These are phyloP conservation scores for Auricularia sp. DNA, from an alignment of 768 basidiomycete genomes.

Conservation along the genomic window DNA sequence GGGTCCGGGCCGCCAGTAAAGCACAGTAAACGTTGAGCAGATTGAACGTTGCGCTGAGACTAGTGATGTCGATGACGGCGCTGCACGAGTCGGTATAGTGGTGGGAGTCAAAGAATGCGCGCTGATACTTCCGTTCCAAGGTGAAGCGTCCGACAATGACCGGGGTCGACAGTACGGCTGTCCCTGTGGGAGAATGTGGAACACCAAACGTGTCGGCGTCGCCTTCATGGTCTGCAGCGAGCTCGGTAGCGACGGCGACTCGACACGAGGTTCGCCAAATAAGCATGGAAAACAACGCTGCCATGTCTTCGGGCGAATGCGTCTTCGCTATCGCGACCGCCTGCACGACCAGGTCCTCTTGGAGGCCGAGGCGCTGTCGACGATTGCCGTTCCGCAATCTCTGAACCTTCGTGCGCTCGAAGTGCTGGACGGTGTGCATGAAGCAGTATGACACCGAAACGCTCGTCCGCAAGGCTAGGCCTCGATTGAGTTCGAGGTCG, in stretches of 20 bases:
- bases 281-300: constrained; percentile 33
- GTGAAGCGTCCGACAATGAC: constrained; percentile 18
- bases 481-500: constrained; percentile 53
- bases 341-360: constrained; percentile 39
- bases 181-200: not conserved
- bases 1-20: constrained; percentile 49
- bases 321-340: constrained; percentile 32
- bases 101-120: constrained; percentile 5
- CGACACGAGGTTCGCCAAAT: constrained; percentile 44
- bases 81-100: constrained; percentile 2
- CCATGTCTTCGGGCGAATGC: constrained; percentile 19
- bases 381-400: constrained; percentile 11
- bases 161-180: not conserved
- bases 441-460: constrained; percentile 47
- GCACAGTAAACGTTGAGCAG: constrained; percentile 56
- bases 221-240: constrained; percentile 56
- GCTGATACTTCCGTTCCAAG: not conserved
- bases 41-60: constrained; percentile 22
- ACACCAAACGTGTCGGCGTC: not conserved
- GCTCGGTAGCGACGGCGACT: constrained; percentile 54
- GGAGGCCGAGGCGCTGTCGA: constrained; percentile 45
- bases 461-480: constrained; percentile 48
- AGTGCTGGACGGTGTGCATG: constrained; percentile 21
- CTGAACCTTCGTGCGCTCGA: constrained; percentile 2
- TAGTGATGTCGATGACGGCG: constrained; percentile 5